Evolutionary conservation across 352 stramenopile genomes (phyloP).

Genomic region (Phytophthora colocasiae): DNA sequence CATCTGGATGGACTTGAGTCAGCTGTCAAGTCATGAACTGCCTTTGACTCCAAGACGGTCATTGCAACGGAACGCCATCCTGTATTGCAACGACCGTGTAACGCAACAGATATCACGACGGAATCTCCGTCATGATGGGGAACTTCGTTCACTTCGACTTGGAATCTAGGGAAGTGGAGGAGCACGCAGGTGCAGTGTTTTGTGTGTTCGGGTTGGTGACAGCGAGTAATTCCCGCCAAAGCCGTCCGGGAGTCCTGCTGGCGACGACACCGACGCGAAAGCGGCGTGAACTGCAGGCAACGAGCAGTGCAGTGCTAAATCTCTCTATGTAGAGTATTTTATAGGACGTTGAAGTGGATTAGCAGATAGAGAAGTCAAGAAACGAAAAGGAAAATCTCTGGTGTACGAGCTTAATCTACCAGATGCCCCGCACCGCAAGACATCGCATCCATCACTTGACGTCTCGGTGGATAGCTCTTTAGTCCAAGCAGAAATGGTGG

Average conservation of each 20-base stretch:
- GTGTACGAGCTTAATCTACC: neutral
- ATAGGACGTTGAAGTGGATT: conserved; percentile 9
- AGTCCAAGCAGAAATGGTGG: neutral
- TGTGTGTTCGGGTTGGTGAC: conserved; percentile 14
- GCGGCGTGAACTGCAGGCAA: conserved; percentile 1
- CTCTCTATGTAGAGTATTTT: neutral
- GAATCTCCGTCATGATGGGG: conserved; percentile 14
- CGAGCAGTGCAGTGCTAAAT: neutral
- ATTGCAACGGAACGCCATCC: no score
- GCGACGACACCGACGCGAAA: conserved; percentile 18
- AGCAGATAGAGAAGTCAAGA: neutral
- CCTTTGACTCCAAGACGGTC: neutral
- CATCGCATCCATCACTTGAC: neutral
- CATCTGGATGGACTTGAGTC: conserved; percentile 33
- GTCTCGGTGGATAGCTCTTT: neutral
- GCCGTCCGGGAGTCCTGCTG: conserved; percentile 4
- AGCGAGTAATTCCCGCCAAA: conserved; percentile 18
- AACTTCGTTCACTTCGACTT: conserved; percentile 1
- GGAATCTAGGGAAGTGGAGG: neutral
- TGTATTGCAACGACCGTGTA: neutral
- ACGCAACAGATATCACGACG: neutral
- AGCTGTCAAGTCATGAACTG: conserved; percentile 23
- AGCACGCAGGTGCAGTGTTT: neutral
- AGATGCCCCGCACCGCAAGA: neutral
- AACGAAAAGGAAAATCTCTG: conserved; percentile 2